phyloP scores from a whole-genome alignment of 305 asterid genomes.

The Fraxinus paxiana region DNA sequence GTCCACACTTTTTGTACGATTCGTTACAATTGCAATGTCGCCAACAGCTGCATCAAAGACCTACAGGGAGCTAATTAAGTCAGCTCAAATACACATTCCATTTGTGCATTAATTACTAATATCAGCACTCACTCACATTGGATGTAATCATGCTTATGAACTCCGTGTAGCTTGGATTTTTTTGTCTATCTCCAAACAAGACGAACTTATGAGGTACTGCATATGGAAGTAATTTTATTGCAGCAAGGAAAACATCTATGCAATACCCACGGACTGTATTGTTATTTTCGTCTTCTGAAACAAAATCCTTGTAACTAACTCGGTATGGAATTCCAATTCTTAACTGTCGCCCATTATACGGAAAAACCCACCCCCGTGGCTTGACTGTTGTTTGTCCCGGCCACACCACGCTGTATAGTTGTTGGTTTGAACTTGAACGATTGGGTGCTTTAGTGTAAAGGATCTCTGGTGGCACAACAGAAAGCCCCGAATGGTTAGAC shows the following conservation, averaged over 20 bases:
- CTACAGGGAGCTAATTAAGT: constrained; percentile 33
- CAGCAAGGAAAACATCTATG: constrained; percentile 76
- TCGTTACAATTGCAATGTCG: constrained; percentile 65
- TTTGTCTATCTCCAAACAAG: constrained; percentile 60
- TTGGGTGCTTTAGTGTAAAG: constrained; percentile 48
- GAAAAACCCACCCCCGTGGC: constrained; percentile 87
- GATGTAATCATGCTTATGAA: constrained; percentile 46
- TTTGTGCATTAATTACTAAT: not conserved
- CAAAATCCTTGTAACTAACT: constrained; percentile 60
- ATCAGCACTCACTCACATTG: constrained; percentile 41
- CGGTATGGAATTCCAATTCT: constrained; percentile 75
- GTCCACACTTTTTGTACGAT: constrained; percentile 70
- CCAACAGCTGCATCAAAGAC: constrained; percentile 81
- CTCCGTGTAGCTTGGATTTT: constrained; percentile 64
- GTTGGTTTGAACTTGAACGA: constrained; percentile 61
- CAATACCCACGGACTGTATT: constrained; percentile 52
- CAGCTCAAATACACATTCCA: not conserved
- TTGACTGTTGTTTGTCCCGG: constrained; percentile 53
- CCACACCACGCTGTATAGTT: constrained; percentile 49
- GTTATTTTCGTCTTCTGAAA: constrained; percentile 38
- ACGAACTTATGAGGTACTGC: constrained; percentile 60
- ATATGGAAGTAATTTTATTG: constrained; percentile 62
- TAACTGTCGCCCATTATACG: constrained; percentile 51
- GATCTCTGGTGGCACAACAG: constrained; percentile 58
- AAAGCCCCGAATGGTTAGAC: constrained; percentile 45